phyloP scores from a whole-genome alignment of 2,329 filamentous ascomycete species.

The Curvularia lunata region DNA sequence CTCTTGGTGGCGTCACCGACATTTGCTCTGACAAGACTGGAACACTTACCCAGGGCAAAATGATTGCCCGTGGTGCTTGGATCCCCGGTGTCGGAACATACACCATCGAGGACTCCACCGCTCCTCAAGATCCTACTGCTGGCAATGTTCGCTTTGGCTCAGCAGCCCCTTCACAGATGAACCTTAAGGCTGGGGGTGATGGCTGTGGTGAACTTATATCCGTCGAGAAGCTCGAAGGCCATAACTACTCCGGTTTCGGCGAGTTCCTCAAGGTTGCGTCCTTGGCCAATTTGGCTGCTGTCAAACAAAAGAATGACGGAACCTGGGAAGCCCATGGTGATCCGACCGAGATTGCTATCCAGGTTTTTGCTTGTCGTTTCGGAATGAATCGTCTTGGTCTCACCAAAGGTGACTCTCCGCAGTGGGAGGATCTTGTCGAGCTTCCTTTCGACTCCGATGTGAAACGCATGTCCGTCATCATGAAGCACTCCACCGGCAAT shows the following conservation, averaged over 20 bases:
- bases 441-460: constrained; percentile 77
- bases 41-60: constrained; percentile 46
- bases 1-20: constrained; percentile 46
- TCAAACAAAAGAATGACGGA: constrained; percentile 54
- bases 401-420: constrained; percentile 44
- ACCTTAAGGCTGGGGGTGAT: constrained; percentile 30
- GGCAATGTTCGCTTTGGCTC: constrained; percentile 38
- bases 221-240: constrained; percentile 32
- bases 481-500: constrained; percentile 50
- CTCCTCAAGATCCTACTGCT: constrained; percentile 44
- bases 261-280: constrained; percentile 47
- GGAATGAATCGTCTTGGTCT: constrained; percentile 64
- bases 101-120: constrained; percentile 44
- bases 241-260: constrained; percentile 30
- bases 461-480: constrained; percentile 79
- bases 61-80: constrained; percentile 49
- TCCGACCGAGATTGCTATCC: constrained; percentile 73
- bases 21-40: constrained; percentile 46
- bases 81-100: constrained; percentile 48
- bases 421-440: constrained; percentile 60
- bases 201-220: constrained; percentile 21
- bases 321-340: constrained; percentile 49
- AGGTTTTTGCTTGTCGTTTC: constrained; percentile 75
- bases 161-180: constrained; percentile 35
- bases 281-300: constrained; percentile 59